A percentile compares a stretch with the other conserved stretches of the same genome.
Conservation (phyloP, 1,284 basidiomycete genomes). For the Ganoderma leucocontextum region DNA sequence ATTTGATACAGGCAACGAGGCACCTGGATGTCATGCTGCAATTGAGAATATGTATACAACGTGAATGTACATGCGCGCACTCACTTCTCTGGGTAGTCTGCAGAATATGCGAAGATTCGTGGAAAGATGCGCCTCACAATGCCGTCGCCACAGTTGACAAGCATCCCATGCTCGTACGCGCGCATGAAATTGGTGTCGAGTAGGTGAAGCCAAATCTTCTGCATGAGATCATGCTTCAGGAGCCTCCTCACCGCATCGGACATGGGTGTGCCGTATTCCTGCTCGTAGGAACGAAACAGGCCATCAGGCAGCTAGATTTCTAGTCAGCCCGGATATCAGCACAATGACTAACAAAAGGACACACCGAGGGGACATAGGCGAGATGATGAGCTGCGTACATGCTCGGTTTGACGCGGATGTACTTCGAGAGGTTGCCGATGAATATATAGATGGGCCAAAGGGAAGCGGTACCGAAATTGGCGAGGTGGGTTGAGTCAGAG, state of each 20-base stretch:
- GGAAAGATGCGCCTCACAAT: constrained; percentile 31
- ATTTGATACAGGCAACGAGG: constrained; percentile 24
- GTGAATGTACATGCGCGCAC: neutral
- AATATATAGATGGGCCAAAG: constrained; percentile 14
- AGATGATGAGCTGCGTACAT: constrained; percentile 32
- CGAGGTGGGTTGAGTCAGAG: constrained; percentile 31
- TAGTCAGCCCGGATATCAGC: neutral
- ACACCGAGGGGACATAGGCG: constrained; percentile 43
- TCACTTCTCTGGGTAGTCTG: constrained; percentile 45
- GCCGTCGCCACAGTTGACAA: constrained; percentile 35
- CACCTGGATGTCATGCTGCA: constrained; percentile 9
- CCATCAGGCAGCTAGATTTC: neutral
- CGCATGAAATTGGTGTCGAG: constrained; percentile 39
- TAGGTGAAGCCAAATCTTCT: constrained; percentile 34
- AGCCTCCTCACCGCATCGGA: neutral
- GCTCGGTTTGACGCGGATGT: constrained; percentile 29
- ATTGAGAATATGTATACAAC: constrained; percentile 20
- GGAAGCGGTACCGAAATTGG: constrained; percentile 31
- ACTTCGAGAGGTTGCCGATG: constrained; percentile 36
- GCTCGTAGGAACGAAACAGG: neutral
- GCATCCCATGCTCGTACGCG: constrained; percentile 38
- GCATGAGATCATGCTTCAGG: constrained; percentile 38
- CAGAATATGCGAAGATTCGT: constrained; percentile 32
- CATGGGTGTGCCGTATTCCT: neutral
- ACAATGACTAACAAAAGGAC: neutral